phyloP scores from a whole-genome alignment of 2,329 filamentous ascomycete genomes.

The Coniochaeta sp. region DNA sequence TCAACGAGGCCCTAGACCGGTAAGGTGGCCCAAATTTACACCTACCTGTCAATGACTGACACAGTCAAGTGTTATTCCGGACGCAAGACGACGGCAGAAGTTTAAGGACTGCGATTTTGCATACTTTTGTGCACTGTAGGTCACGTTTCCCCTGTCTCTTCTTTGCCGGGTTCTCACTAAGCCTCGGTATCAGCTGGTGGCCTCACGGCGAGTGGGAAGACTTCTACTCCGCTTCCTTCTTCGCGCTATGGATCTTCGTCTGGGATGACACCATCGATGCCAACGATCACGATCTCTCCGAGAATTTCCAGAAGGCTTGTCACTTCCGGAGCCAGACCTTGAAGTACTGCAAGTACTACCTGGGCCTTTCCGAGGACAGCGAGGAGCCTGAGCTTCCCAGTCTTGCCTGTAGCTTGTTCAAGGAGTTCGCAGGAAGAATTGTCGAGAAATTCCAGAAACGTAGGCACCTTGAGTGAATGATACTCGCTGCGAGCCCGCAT shows the following conservation, averaged over 20 bases:
- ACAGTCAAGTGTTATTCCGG: slow-evolving; percentile 15
- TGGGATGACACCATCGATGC: slow-evolving; percentile 26
- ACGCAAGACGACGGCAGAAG: slow-evolving; percentile 19
- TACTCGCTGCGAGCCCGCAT: neutral
- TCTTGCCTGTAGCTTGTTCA: slow-evolving; percentile 10
- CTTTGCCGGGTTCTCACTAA: neutral
- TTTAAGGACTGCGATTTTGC: slow-evolving; percentile 24
- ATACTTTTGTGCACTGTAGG: slow-evolving; percentile 21
- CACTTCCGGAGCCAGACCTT: slow-evolving; percentile 21
- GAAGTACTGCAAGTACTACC: slow-evolving; percentile 17
- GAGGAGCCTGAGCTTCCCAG: slow-evolving; percentile 8
- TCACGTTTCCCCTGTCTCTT: neutral
- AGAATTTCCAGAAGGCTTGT: slow-evolving; percentile 17
- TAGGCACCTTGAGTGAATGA: neutral
- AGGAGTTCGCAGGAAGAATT: slow-evolving; percentile 10
- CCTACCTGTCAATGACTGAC: neutral
- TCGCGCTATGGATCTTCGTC: slow-evolving; percentile 24
- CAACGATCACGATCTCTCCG: slow-evolving; percentile 21
- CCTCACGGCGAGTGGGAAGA: slow-evolving; percentile 23
- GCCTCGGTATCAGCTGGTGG: slow-evolving; percentile 20
- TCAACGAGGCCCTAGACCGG: neutral
- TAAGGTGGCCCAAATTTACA: neutral
- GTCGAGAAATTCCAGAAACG: slow-evolving; percentile 8
- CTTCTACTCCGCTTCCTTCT: slow-evolving; percentile 20
- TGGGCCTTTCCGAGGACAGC: slow-evolving; percentile 12